Evolutionary conservation across 768 basidiomycete species (phyloP).

Genomic region (Dentipellis sp.): DNA sequence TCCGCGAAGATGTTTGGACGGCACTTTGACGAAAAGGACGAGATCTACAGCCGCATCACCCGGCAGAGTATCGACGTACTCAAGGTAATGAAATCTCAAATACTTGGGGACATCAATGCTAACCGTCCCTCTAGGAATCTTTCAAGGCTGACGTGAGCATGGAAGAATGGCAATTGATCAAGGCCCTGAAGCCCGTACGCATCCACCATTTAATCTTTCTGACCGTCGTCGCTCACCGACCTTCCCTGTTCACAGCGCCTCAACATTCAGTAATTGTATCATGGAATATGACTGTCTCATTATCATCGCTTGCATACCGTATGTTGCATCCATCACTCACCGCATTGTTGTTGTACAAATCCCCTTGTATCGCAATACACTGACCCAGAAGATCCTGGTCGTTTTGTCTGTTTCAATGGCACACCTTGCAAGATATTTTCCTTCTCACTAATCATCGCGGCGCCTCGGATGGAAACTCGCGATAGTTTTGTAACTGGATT

Average conservation of each 20-base stretch:
- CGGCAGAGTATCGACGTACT: conserved; percentile 92
- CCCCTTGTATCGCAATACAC: neutral
- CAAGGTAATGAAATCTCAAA: conserved; percentile 47
- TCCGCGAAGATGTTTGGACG: conserved; percentile 92
- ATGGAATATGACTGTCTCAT: neutral
- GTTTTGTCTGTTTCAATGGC: too few species aligned
- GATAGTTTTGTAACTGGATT: too few species aligned
- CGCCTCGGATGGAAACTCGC: too few species aligned
- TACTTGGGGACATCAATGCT: neutral
- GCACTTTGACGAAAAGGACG: conserved; percentile 95
- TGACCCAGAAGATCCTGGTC: too few species aligned
- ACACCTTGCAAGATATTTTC: too few species aligned
- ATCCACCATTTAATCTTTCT: neutral
- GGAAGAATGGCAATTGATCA: conserved; percentile 93
- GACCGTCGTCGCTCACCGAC: neutral
- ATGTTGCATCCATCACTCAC: neutral
- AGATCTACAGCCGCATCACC: conserved; percentile 82
- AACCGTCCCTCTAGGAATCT: conserved; percentile 40
- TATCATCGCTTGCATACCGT: neutral
- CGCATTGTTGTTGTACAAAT: neutral
- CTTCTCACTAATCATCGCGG: too few species aligned
- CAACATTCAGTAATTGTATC: neutral
- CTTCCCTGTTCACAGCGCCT: neutral
- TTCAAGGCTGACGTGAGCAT: conserved; percentile 85
- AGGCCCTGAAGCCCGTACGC: conserved; percentile 70